Base-by-base conservation (phyloP, 2,329 filamentous ascomycete genomes). In the Fusarium siculi region DNA sequence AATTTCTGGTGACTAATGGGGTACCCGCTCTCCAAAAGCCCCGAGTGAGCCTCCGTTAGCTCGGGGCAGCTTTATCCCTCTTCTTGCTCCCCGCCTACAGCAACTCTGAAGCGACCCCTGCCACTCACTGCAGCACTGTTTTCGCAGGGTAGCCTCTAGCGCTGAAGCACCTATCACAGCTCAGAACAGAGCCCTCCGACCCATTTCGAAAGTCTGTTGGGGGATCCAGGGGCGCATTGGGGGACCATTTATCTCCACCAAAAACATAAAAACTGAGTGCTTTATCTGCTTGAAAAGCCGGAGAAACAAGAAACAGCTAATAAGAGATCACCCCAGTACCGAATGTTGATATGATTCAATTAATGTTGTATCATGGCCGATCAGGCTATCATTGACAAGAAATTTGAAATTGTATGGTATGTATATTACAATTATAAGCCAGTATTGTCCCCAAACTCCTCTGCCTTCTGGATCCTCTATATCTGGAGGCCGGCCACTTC, bases 11-110 rank as follows among this genome's bases (percentile, higher is more conserved):
- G 54, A 54, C 40, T 28, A 36, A 50, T n/a, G 16, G 65, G 25
- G 76, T 77, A 77, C 55, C 76, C 75, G 72, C 63, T 66, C 58
- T 50, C 65, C 73, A 68, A 68, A 77, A 64, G 65, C 74, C 72
- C 73, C 76, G 73, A 78, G 73, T 44, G 69, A 72, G 56, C 73
- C 70, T 69, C 74, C 73, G 69, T 70, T 78, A 75, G 74, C 68
- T 78, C 76, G 66, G 78, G 72, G 62, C 76, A 79, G 76, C 74
- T 76, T 77, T 79, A 72, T 75, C 74, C 74, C 75, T 77, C 75
- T 77, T 77, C 73, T 64, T 49, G 55, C 65, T 64, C 74, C 74
- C 74, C 75, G 62, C 74, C 68, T 61, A 61, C 56, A 70, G 60
- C 56, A 40, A 53, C 70, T 61, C 57, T 50, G 60, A 61, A 44